Evolutionary conservation across 2,329 filamentous ascomycete genomes (phyloP).

Genomic region (Fusarium equiseti): DNA sequence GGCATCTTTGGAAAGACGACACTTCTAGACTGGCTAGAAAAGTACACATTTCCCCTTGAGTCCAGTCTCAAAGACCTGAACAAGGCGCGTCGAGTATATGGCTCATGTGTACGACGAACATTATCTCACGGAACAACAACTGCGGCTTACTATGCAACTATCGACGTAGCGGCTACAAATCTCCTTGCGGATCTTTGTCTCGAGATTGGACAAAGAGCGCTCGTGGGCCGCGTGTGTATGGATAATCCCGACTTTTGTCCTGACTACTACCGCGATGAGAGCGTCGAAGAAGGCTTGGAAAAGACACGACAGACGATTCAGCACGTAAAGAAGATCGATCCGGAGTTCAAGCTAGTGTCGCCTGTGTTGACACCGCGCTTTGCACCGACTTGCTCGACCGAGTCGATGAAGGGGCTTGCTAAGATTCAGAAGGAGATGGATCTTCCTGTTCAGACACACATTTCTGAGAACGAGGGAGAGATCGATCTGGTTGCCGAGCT

Average conservation of each 20-base stretch:
- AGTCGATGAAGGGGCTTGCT: conserved; percentile 73
- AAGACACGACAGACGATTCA: conserved; percentile 71
- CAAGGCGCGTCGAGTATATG: conserved; percentile 79
- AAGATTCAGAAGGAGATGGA: conserved; percentile 70
- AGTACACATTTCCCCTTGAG: conserved; percentile 95
- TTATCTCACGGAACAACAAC: conserved; percentile 93
- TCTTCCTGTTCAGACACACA: conserved; percentile 86
- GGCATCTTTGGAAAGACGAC: conserved; percentile 95
- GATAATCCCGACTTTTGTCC: conserved; percentile 76
- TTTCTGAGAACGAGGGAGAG: conserved; percentile 85
- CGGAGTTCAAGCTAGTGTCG: conserved; percentile 71
- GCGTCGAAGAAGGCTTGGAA: conserved; percentile 66
- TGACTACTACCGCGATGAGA: conserved; percentile 82
- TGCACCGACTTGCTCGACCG: conserved; percentile 71
- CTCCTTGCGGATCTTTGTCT: conserved; percentile 87
- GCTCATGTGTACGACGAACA: conserved; percentile 80
- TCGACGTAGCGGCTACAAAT: conserved; percentile 89
- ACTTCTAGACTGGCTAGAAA: conserved; percentile 91
- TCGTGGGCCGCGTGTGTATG: conserved; percentile 97
- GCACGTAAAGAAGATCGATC: conserved; percentile 77
- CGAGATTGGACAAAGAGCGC: conserved; percentile 84
- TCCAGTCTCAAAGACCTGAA: conserved; percentile 73
- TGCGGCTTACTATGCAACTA: conserved; percentile 93
- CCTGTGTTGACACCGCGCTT: conserved; percentile 84
- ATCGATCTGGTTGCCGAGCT: conserved; percentile 75